These are phyloP conservation scores for Diplodia mutila DNA, from an alignment of 2,329 filamentous ascomycete genomes.

Conservation along the genomic window DNA sequence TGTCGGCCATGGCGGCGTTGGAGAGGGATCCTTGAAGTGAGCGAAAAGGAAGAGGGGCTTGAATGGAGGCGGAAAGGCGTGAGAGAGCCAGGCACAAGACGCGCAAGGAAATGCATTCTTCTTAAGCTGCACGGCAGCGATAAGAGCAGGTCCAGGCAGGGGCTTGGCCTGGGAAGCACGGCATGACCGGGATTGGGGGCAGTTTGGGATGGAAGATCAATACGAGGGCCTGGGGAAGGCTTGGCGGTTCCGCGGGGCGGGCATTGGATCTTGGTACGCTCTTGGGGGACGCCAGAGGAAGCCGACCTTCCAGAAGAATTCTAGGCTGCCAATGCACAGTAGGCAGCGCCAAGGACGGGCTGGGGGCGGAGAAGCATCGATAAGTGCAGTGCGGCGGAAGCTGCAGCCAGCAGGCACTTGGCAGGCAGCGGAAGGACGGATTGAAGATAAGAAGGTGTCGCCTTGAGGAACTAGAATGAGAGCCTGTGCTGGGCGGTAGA, in stretches of 20 bases:
- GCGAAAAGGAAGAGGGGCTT: not conserved
- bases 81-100: not conserved
- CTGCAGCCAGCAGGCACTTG: not conserved
- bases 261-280: constrained; percentile 4
- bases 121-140: not conserved
- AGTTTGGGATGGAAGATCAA: not conserved
- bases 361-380: not conserved
- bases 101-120: not conserved
- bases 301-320: constrained; percentile 21
- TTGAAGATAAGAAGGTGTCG: not conserved
- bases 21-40: not conserved
- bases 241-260: constrained; percentile 6
- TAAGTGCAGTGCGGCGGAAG: not conserved
- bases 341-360: not conserved
- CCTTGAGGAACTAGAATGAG: not conserved
- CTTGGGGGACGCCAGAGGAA: not conserved
- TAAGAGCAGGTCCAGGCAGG: not conserved
- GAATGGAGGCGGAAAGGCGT: not conserved
- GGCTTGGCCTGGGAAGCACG: not conserved
- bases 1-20: constrained; percentile 11
- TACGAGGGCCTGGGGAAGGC: constrained; percentile 15
- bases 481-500: too few species aligned
- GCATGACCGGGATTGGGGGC: not conserved
- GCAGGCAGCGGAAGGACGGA: not conserved
- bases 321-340: constrained; percentile 13